These are phyloP conservation scores for Xerocomellus intermedius DNA, from an alignment of 768 basidiomycete genomes.

Conservation along the genomic window DNA sequence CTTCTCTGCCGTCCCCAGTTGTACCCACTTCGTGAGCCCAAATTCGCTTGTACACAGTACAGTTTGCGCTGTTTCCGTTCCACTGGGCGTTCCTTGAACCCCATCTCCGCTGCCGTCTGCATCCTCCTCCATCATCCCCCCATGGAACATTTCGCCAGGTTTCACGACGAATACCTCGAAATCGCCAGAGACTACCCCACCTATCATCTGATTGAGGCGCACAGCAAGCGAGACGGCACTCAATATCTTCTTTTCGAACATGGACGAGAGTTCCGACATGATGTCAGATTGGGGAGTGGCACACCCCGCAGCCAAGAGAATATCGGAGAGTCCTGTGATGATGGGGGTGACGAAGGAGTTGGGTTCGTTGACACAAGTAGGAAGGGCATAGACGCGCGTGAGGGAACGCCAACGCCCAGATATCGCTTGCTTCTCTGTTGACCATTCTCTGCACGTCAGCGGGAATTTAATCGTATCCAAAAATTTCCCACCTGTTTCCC, in stretches of 20 bases:
- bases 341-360: not conserved
- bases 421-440: slow-evolving; percentile 3
- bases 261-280: not conserved
- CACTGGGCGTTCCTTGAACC: not conserved
- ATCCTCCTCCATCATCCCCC: not conserved
- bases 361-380: not conserved
- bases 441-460: not conserved
- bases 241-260: not conserved
- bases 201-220: slow-evolving; percentile 1
- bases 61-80: not conserved
- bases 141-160: not conserved
- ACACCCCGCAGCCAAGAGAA: slow-evolving; percentile 1
- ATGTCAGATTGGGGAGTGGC: not conserved
- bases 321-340: not conserved
- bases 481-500: not conserved
- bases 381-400: not conserved
- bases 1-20: not conserved
- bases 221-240: not conserved
- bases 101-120: not conserved
- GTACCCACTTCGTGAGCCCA: not conserved
- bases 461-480: not conserved
- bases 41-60: not conserved
- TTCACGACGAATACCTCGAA: slow-evolving; percentile 1
- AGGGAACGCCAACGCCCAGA: slow-evolving; percentile 9
- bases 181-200: slow-evolving; percentile 6